These are phyloP conservation scores for Fusarium ramigenum DNA, from an alignment of 2,329 filamentous ascomycete genomes.

Conservation along the genomic window DNA sequence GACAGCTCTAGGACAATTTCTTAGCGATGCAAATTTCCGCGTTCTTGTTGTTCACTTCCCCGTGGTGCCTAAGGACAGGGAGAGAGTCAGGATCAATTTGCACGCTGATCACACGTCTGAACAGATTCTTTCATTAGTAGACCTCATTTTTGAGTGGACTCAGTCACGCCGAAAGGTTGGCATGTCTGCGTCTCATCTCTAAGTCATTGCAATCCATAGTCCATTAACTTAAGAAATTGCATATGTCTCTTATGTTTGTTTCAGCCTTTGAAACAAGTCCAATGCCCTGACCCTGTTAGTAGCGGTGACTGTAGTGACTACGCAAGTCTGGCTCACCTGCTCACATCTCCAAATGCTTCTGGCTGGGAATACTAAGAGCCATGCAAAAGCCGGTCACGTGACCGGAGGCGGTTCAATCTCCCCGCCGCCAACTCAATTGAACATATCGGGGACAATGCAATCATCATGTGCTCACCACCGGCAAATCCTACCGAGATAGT, in stretches of 20 bases:
- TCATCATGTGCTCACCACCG: background rate
- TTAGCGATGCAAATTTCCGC: background rate
- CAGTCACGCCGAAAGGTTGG: background rate
- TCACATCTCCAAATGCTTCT: too few species aligned
- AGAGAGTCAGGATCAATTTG: background rate
- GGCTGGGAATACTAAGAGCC: too few species aligned
- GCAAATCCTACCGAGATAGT: too few species aligned
- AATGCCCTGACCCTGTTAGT: too few species aligned
- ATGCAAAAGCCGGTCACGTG: background rate
- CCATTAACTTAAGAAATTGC: too few species aligned
- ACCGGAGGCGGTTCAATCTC: background rate
- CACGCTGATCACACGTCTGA: background rate
- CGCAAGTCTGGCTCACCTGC: too few species aligned
- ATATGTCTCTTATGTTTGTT: too few species aligned
- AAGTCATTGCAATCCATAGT: too few species aligned
- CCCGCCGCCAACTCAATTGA: background rate
- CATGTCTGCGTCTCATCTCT: background rate
- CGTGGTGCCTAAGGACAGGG: background rate
- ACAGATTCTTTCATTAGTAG: background rate
- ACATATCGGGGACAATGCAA: background rate
- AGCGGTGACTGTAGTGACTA: too few species aligned
- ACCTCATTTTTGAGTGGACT: background rate
- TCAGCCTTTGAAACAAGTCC: too few species aligned
- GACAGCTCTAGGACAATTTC: background rate
- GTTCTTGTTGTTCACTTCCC: background rate